Conservation (phyloP, 2,329 filamentous ascomycete species). For the Penicillium sp. region DNA sequence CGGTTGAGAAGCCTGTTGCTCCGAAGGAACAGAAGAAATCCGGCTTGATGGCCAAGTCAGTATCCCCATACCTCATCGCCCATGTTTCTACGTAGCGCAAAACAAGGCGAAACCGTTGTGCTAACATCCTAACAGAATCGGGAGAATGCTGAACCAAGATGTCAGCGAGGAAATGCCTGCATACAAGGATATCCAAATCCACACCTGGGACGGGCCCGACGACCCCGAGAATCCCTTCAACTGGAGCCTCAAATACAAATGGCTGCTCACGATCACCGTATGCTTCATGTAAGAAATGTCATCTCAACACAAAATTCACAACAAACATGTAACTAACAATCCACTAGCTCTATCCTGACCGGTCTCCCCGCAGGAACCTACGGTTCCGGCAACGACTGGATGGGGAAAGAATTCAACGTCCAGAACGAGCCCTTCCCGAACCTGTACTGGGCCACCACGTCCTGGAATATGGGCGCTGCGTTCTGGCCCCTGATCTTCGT, state of each 20-base stretch:
- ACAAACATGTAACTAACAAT: neutral
- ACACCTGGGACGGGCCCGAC: constrained; percentile 23
- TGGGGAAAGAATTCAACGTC: constrained; percentile 25
- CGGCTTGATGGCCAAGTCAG: constrained; percentile 1
- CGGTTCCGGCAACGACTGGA: constrained; percentile 27
- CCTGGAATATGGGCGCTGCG: constrained; percentile 32
- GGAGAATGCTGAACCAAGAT: neutral
- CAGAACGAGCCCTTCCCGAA: constrained; percentile 28
- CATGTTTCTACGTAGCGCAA: neutral
- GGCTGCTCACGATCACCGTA: constrained; percentile 35
- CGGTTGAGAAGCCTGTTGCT: neutral
- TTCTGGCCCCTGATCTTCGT: constrained; percentile 30
- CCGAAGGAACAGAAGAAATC: neutral
- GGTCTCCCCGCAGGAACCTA: constrained; percentile 37
- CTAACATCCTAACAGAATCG: neutral
- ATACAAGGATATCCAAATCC: constrained; percentile 16
- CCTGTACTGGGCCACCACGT: constrained; percentile 27
- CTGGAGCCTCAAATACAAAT: constrained; percentile 34
- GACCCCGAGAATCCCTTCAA: constrained; percentile 31
- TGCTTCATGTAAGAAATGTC: constrained; percentile 30
- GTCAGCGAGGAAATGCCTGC: neutral
- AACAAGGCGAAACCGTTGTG: neutral
- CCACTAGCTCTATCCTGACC: constrained; percentile 32
- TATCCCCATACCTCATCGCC: neutral
- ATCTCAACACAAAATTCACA: neutral